Conservation (phyloP, 768 basidiomycete species). For the Lentinula aciculospora region DNA sequence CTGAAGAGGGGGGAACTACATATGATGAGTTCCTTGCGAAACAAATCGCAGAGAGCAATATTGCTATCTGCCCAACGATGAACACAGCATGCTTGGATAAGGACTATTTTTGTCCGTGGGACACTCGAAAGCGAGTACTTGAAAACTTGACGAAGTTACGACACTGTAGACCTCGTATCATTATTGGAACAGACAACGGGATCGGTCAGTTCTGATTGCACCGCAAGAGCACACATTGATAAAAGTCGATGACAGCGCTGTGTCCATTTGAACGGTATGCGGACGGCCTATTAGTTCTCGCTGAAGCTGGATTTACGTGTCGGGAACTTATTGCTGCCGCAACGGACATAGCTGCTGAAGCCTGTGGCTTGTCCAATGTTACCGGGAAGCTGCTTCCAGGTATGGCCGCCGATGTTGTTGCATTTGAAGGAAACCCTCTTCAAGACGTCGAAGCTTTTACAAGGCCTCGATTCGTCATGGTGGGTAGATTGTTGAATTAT, state of each 20-base stretch:
- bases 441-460: background rate
- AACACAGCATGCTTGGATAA: constrained; percentile 4
- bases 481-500: background rate
- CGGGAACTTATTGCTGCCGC: constrained; percentile 3
- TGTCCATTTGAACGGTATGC: constrained; percentile 5
- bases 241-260: background rate
- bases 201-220: background rate
- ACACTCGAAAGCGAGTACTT: background rate
- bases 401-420: constrained; percentile 1
- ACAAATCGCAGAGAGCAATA: background rate
- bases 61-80: constrained; percentile 7
- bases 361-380: background rate
- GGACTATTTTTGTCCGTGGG: constrained; percentile 8
- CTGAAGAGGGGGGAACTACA: background rate
- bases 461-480: constrained; percentile 1
- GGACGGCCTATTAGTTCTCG: constrained; percentile 1
- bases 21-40: background rate
- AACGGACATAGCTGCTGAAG: constrained; percentile 4
- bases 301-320: constrained; percentile 1
- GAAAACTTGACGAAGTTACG: background rate
- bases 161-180: background rate
- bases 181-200: constrained; percentile 5
- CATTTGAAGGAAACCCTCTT: constrained; percentile 6
- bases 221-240: background rate
- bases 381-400: constrained; percentile 2